Conservation (phyloP, 495 filamentous ascomycete genomes). For the Ascobolus immersus region DNA sequence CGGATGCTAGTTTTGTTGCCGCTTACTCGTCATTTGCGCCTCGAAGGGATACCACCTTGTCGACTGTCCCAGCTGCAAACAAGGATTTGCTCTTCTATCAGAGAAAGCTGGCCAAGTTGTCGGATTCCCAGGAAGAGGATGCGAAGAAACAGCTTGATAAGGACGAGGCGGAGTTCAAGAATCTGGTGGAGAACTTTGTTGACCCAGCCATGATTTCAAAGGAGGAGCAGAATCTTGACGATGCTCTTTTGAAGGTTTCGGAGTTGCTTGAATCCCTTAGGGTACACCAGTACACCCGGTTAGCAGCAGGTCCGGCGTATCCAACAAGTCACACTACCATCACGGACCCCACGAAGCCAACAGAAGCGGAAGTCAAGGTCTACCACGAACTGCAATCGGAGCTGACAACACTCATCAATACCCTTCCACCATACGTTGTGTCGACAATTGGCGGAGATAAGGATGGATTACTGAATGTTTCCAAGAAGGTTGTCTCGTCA, state of each 20-base stretch:
- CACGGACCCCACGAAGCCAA: conserved; percentile 6
- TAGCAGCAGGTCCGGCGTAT: conserved; percentile 13
- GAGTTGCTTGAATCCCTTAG: conserved; percentile 39
- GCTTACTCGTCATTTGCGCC: conserved; percentile 53
- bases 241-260: too few relatives aligned
- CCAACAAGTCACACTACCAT: background rate
- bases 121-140: conserved; percentile 6
- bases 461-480: too few relatives aligned
- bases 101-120: background rate
- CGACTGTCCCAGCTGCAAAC: conserved; percentile 31
- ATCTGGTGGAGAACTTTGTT: conserved; percentile 9
- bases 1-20: too few relatives aligned
- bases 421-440: conserved; percentile 40
- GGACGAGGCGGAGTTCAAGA: conserved; percentile 9
- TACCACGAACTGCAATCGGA: conserved; percentile 36
- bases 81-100: conserved; percentile 37
- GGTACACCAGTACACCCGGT: conserved; percentile 39
- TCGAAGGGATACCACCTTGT: conserved; percentile 33
- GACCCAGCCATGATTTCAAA: conserved; percentile 15
- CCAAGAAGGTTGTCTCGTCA: too few relatives aligned
- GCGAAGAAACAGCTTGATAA: conserved; percentile 1
- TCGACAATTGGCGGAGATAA: conserved; percentile 42
- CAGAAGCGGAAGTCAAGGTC: conserved; percentile 26
- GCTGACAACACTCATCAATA: conserved; percentile 31
- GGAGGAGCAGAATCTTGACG: conserved; percentile 27